Evolutionary conservation across 768 basidiomycete genomes (phyloP).

Genomic region (Pleurotus citrinopileatus): DNA sequence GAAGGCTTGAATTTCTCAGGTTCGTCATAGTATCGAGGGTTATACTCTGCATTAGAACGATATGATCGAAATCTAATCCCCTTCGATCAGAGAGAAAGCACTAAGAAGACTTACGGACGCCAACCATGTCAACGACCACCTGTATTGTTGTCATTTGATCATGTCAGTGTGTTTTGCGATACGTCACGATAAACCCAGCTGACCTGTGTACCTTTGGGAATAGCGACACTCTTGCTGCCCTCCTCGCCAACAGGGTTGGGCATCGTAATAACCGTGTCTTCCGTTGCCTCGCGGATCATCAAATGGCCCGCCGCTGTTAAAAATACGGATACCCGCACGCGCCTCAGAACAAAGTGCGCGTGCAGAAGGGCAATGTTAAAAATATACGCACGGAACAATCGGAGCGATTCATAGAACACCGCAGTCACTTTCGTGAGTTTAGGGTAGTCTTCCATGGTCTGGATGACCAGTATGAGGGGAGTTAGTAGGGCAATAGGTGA

Average conservation of each 20-base stretch:
- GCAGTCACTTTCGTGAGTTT: conserved; percentile 41
- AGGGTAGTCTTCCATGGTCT: conserved; percentile 39
- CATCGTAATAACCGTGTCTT: conserved; percentile 39
- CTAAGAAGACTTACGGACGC: conserved; percentile 37
- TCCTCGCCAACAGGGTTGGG: conserved; percentile 39
- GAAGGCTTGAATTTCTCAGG: conserved; percentile 48
- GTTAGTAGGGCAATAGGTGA: neutral
- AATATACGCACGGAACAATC: conserved; percentile 42
- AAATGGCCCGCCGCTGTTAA: conserved; percentile 35
- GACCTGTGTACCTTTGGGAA: conserved; percentile 38
- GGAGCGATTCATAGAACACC: conserved; percentile 39
- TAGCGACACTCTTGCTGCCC: conserved; percentile 31
- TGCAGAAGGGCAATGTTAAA: neutral
- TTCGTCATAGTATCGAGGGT: conserved; percentile 46
- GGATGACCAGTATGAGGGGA: neutral
- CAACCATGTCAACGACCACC: conserved; percentile 47
- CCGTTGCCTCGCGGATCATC: conserved; percentile 38
- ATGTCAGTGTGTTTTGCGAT: neutral
- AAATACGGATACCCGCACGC: neutral
- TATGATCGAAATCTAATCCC: neutral
- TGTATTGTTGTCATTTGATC: conserved; percentile 10
- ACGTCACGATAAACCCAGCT: neutral
- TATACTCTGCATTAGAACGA: conserved; percentile 35
- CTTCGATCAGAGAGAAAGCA: neutral
- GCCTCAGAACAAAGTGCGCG: neutral